Percentiles rank a stretch among this genome's conserved stretches.
Evolutionary conservation across 2,329 filamentous ascomycete species (phyloP).

Genomic region (Rosellinia necatrix): DNA sequence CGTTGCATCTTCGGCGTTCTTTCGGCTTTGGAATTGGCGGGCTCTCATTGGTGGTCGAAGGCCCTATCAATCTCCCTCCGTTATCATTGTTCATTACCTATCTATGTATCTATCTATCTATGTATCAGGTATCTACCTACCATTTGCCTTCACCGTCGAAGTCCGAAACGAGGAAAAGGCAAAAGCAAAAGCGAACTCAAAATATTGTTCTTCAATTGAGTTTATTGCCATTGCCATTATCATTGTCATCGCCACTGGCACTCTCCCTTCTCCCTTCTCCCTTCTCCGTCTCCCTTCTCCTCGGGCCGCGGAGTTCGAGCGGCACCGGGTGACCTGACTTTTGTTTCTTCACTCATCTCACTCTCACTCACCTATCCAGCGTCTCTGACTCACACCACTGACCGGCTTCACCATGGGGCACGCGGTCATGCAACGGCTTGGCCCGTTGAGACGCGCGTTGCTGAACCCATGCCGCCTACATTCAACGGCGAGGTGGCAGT

Average conservation of each 20-base stretch:
- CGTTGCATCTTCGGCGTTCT: slow-evolving; percentile 18
- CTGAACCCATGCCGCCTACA: slow-evolving; percentile 20
- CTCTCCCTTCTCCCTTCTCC: neutral
- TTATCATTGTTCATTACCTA: too few relatives aligned
- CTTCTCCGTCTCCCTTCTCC: too few relatives aligned
- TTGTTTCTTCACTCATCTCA: neutral
- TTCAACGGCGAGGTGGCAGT: slow-evolving; percentile 22
- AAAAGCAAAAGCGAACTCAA: too few relatives aligned
- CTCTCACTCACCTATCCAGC: too few relatives aligned
- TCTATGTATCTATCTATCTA: too few relatives aligned
- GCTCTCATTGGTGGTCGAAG: slow-evolving; percentile 18
- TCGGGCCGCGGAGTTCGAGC: too few relatives aligned
- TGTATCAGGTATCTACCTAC: too few relatives aligned
- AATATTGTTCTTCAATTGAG: too few relatives aligned
- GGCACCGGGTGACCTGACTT: neutral
- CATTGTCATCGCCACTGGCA: too few relatives aligned
- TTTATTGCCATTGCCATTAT: too few relatives aligned
- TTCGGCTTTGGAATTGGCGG: slow-evolving; percentile 16
- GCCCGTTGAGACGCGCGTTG: slow-evolving; percentile 29
- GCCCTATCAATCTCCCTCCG: neutral
- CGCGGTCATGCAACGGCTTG: slow-evolving; percentile 33
- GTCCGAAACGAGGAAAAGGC: too few relatives aligned
- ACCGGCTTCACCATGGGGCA: slow-evolving; percentile 33
- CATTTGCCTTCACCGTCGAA: too few relatives aligned
- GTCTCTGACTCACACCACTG: neutral